phyloP scores from a whole-genome alignment of 2,329 filamentous ascomycete species.

The Penicillium sp. region DNA sequence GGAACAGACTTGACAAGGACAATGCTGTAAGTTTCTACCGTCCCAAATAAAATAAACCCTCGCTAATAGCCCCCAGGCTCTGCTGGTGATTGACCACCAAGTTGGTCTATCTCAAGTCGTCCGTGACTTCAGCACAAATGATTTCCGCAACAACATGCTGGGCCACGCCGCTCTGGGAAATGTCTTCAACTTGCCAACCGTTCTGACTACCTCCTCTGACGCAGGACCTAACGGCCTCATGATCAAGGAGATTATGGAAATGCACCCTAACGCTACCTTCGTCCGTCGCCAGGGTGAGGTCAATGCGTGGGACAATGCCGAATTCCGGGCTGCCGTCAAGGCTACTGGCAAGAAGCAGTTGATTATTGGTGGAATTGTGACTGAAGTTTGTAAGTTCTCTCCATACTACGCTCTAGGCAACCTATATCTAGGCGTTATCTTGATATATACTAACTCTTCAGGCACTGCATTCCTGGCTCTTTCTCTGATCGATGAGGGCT shows the following conservation, averaged over 20 bases:
- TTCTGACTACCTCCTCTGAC: slow-evolving; percentile 73
- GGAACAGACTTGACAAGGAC: slow-evolving; percentile 33
- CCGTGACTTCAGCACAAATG: slow-evolving; percentile 68
- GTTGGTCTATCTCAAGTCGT: slow-evolving; percentile 50
- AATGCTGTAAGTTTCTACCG: slow-evolving; percentile 22
- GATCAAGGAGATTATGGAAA: slow-evolving; percentile 68
- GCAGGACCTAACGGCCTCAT: slow-evolving; percentile 72
- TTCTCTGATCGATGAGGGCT: slow-evolving; percentile 71
- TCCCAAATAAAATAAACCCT: not conserved
- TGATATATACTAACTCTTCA: slow-evolving; percentile 28
- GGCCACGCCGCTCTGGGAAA: slow-evolving; percentile 70
- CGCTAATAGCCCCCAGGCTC: slow-evolving; percentile 17
- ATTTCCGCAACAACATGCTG: slow-evolving; percentile 69
- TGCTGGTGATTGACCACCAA: slow-evolving; percentile 40
- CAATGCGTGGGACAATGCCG: slow-evolving; percentile 75
- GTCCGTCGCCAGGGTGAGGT: slow-evolving; percentile 73
- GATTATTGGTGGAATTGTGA: slow-evolving; percentile 72
- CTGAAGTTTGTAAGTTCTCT: slow-evolving; percentile 67
- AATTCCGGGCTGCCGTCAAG: slow-evolving; percentile 68
- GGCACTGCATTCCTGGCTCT: slow-evolving; percentile 73
- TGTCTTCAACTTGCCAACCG: slow-evolving; percentile 68
- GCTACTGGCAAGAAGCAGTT: slow-evolving; percentile 71
- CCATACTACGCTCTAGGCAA: not conserved
- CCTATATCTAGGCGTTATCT: not conserved
- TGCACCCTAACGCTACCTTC: slow-evolving; percentile 69